These are phyloP conservation scores for Flaveria trinervia DNA, from an alignment of 129 eudicot genomes.

Conservation along the genomic window DNA sequence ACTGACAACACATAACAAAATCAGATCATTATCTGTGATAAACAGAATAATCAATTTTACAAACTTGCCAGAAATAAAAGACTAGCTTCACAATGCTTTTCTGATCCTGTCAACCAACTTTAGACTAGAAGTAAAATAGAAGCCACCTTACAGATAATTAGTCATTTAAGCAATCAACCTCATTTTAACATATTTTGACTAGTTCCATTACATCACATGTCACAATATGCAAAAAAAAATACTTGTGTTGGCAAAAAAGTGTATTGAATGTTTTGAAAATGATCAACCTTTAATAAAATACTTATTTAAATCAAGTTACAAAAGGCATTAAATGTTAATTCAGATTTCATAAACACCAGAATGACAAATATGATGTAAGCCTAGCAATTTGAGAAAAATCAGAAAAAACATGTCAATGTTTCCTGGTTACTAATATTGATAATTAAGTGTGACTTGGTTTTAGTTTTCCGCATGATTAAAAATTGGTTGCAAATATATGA, in stretches of 20 bases:
- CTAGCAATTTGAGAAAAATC: neutral
- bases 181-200: neutral
- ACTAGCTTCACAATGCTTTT: neutral
- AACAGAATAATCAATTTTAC: neutral
- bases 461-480: neutral
- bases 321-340: neutral
- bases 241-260: neutral
- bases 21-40: neutral
- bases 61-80: neutral
- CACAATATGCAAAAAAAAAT: neutral
- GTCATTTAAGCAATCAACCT: neutral
- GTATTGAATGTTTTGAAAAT: neutral
- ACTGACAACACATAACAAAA: constrained; percentile 35
- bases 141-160: neutral
- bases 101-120: neutral
- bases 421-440: neutral
- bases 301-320: neutral
- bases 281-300: neutral
- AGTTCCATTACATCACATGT: neutral
- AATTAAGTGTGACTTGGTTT: neutral
- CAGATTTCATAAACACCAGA: neutral
- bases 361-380: neutral
- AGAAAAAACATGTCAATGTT: neutral
- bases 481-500: neutral
- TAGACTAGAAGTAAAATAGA: neutral